Base-by-base conservation (phyloP, 805 yeast genomes). In the Hanseniaspora valbyensis region DNA sequence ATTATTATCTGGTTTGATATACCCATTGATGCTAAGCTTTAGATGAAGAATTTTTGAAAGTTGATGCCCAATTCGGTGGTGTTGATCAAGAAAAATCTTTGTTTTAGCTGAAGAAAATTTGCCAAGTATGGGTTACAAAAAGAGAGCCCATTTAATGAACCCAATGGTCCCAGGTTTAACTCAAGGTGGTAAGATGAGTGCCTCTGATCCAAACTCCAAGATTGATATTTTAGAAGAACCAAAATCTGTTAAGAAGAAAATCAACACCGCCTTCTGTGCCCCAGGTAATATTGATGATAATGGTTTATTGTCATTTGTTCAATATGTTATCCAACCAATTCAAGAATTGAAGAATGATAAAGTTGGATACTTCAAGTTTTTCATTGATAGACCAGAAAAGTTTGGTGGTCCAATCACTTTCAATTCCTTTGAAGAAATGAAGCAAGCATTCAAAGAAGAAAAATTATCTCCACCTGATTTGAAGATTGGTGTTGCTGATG, bases 1-100 rank as follows among this genome's bases (percentile, higher is more conserved):
- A 36, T 75, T 88, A 57, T 76, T 92, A 53, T 79, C 90, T 37
- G 98, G 98, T 8, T 77, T 92, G 65, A 87, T 92, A 58, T 92
- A 92, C 69, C 99, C 99, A 51, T 76, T 94, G 63, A 92, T 92
- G 99, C 99, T n/a, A 92, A 71, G 96, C 96, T 6, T 74, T 92
- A 53, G 99, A 92, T 66, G 99, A 92, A 68, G 82, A 92, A 62
- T 81, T 81, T 66, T 76, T 92, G 61, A 83, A 73, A 28, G 87
- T 78, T 36, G 99, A 92, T 66, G 95, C 78, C 22, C 98, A 92
- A 70, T 92, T 92, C 61, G 99, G 99, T 58, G 99, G 99, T 66
- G 95, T 92, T 50, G 99, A 92, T 68, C 98, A 92, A 81, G 99
- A 70, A 92, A 92, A 71, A 92, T 92, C 62, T 92, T 92, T 59